phyloP scores from a whole-genome alignment of 1,284 basidiomycete species.

The Termitomyces sp. region DNA sequence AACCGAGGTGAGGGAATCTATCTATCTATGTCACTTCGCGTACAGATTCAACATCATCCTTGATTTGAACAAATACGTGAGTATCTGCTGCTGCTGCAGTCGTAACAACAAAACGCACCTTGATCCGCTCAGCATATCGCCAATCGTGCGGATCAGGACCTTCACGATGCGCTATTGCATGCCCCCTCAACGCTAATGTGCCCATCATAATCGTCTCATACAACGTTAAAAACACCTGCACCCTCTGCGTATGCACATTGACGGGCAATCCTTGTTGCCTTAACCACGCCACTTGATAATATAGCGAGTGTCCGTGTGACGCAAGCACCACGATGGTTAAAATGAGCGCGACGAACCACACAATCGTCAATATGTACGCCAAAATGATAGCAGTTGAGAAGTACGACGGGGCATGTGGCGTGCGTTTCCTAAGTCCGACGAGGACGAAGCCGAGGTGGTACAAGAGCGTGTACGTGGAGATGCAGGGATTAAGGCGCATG shows the following conservation, averaged over 20 bases:
- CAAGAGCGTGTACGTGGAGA: conserved; percentile 27
- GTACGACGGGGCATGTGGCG: conserved; percentile 26
- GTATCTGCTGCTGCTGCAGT: neutral
- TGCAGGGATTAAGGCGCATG: conserved; percentile 28
- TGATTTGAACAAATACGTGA: neutral
- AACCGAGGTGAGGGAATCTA: neutral
- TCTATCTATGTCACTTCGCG: neutral
- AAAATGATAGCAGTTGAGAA: conserved; percentile 29
- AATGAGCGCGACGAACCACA: conserved; percentile 29
- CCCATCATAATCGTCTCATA: conserved; percentile 22
- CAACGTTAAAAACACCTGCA: conserved; percentile 25
- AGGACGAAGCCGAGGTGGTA: conserved; percentile 26
- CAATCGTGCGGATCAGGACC: conserved; percentile 24
- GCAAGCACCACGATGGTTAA: conserved; percentile 25
- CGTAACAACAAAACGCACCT: conserved; percentile 7
- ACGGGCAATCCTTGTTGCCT: conserved; percentile 24
- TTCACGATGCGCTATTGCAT: conserved; percentile 24
- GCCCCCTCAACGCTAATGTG: conserved; percentile 22
- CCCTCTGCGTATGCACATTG: conserved; percentile 23
- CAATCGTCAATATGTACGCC: conserved; percentile 26
- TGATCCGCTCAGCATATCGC: conserved; percentile 15
- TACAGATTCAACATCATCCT: neutral
- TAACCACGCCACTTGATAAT: conserved; percentile 19
- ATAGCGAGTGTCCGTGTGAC: conserved; percentile 10
- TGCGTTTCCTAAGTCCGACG: conserved; percentile 24